A percentile compares a stretch with the other conserved stretches of the same genome.
Evolutionary conservation across 129 eudicot genomes (phyloP).

Genomic region (Erigeron canadensis): DNA sequence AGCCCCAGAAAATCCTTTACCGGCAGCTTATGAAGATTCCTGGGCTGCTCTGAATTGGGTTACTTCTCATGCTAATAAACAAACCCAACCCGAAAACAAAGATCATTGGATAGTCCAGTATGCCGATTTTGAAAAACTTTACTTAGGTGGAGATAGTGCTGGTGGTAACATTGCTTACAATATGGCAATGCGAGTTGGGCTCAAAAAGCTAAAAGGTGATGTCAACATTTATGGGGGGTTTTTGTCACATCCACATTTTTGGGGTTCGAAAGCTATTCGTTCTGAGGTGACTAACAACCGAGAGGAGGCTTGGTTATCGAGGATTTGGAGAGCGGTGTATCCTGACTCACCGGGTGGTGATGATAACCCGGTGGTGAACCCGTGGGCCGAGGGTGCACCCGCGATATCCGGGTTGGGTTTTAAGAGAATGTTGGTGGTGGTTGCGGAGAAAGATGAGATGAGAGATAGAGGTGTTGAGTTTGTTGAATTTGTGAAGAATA

Average conservation of each 20-base stretch:
- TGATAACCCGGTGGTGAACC: slow-evolving; percentile 19
- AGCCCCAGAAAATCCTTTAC: slow-evolving; percentile 44
- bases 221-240: slow-evolving; percentile 15
- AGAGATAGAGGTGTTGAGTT: slow-evolving; percentile 3
- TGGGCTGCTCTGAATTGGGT: slow-evolving; percentile 47
- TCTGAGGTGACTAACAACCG: not conserved
- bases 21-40: slow-evolving; percentile 36
- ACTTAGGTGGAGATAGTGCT: slow-evolving; percentile 29
- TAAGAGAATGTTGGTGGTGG: slow-evolving; percentile 3
- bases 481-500: slow-evolving; percentile 4
- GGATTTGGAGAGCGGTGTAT: slow-evolving; percentile 14
- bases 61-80: slow-evolving; percentile 17
- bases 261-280: slow-evolving; percentile 18
- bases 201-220: not conserved
- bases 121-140: slow-evolving; percentile 17
- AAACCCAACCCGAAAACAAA: not conserved
- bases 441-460: slow-evolving; percentile 7
- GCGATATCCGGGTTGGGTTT: not conserved
- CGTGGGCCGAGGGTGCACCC: not conserved
- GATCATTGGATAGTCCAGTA: slow-evolving; percentile 26
- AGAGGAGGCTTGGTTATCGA: not conserved
- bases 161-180: slow-evolving; percentile 30
- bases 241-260: slow-evolving; percentile 16
- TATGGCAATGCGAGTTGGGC: slow-evolving; percentile 21
- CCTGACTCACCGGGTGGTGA: slow-evolving; percentile 8